Conservation (phyloP, 1,284 basidiomycete species). For the Rhodotorula sp. region DNA sequence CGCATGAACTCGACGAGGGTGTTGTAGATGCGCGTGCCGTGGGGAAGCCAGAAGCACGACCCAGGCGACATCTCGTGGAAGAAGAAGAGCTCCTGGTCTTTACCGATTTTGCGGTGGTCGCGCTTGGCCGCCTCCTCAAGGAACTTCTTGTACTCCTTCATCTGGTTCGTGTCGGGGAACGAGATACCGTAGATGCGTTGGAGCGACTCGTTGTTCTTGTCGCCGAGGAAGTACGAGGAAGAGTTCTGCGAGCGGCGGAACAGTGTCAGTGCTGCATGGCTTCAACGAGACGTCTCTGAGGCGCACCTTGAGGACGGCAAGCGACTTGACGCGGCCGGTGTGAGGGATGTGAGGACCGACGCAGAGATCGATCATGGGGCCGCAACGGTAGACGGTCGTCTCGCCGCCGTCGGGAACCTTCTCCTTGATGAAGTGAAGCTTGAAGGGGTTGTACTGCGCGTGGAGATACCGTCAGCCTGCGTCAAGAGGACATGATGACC, state of each 20-base stretch:
- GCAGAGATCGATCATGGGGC: slow-evolving; percentile 97
- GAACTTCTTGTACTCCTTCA: slow-evolving; percentile 94
- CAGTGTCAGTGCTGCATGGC: neutral
- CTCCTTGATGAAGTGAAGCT: slow-evolving; percentile 89
- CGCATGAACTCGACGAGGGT: slow-evolving; percentile 85
- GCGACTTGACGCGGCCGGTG: slow-evolving; percentile 94
- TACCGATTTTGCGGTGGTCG: slow-evolving; percentile 94
- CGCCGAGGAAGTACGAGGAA: slow-evolving; percentile 96
- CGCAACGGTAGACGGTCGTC: slow-evolving; percentile 97
- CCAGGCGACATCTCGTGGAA: slow-evolving; percentile 97
- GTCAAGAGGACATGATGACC: no score
- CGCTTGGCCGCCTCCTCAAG: slow-evolving; percentile 94
- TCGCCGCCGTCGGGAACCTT: slow-evolving; percentile 96
- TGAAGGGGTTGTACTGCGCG: slow-evolving; percentile 96
- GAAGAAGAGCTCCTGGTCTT: slow-evolving; percentile 97
- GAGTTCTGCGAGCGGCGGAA: slow-evolving; percentile 70
- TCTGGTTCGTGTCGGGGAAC: slow-evolving; percentile 96
- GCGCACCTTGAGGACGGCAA: slow-evolving; percentile 87
- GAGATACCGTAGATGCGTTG: slow-evolving; percentile 98
- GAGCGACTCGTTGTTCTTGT: slow-evolving; percentile 88
- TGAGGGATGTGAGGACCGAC: slow-evolving; percentile 97
- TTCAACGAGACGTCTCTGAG: neutral
- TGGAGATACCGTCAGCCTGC: neutral
- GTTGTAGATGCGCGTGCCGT: slow-evolving; percentile 97
- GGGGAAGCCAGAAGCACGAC: slow-evolving; percentile 93